A percentile compares a stretch with the other conserved stretches of the same genome.
Evolutionary conservation across 129 eudicot species (phyloP).

Genomic region (Escallonia rubra): DNA sequence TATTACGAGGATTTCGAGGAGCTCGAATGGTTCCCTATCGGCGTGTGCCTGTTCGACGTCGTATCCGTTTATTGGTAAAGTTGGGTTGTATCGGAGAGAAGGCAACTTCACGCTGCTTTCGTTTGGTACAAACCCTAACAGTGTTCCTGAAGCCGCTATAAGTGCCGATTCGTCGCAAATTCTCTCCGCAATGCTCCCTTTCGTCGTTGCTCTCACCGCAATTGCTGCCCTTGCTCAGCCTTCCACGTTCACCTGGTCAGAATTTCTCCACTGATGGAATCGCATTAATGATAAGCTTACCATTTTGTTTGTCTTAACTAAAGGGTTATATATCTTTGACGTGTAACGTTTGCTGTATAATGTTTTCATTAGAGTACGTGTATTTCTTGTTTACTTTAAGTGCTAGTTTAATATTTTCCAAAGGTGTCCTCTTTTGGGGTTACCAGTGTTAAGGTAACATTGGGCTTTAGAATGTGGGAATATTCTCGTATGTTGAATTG

Average conservation of each 20-base stretch:
- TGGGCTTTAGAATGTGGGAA: too few species aligned
- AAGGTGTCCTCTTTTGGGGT: too few species aligned
- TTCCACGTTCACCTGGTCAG: conserved; percentile 78
- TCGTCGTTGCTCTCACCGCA: conserved; percentile 94
- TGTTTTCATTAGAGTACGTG: too few species aligned
- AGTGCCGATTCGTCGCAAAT: conserved; percentile 62
- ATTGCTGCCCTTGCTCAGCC: conserved; percentile 89
- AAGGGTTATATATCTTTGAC: too few species aligned
- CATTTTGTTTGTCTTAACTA: too few species aligned
- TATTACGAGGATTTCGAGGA: conserved; percentile 3
- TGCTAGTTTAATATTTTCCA: too few species aligned
- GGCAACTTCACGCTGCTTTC: conserved; percentile 68
- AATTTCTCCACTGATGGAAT: not conserved
- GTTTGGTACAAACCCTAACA: conserved; percentile 42
- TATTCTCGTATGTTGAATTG: too few species aligned
- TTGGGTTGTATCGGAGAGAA: conserved; percentile 78
- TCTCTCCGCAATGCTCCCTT: conserved; percentile 84
- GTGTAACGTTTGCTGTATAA: too few species aligned
- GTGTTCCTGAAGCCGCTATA: conserved; percentile 21
- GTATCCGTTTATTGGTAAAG: conserved; percentile 70
- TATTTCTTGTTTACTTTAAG: too few species aligned
- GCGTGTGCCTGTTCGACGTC: conserved; percentile 66
- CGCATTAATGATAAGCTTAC: too few species aligned
- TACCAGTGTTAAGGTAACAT: too few species aligned
- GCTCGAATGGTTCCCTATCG: conserved; percentile 13